Evolutionary conservation across 768 basidiomycete genomes (phyloP), one percentile per base, ranked within the genome.

Genomic region (Leccinum olivaceopallidum): DNA sequence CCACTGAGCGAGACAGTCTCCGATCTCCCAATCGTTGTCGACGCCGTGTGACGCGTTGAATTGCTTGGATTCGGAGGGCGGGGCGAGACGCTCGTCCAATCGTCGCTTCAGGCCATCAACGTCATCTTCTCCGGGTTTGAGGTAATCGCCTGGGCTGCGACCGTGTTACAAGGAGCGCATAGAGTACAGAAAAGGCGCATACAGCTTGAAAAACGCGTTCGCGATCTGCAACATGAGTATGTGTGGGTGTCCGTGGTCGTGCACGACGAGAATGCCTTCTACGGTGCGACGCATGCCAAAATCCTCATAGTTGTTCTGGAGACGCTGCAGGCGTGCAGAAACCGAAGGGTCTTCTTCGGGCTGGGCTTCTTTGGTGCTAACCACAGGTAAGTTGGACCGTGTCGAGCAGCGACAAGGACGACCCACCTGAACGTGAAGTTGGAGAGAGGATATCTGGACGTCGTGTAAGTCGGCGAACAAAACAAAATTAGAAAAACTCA

Each of bases 161-260:
- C 28, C 8, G 5, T 12, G 5, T 56, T 47, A 52, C 10, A 47
- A 7, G 5, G 32, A 49, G 32, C 12, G 37, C 1, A 30, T 3
- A 14, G 13, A 32, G 24, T 13, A 16, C 16, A 0, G 18, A 47
- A 26, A 8, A 13, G 32, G 48, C n/a, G 80, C 90, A 68, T 68
- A 94, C 94, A 99, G 86, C 75, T 98, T 98, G 83, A 98, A 98
- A 76, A 98, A 99, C 16, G 95, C 94, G 73, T 97, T 98, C 22
- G 95, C 97, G 71, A 99, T 97, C 71, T 98, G 97, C 6, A 98
- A 84, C 89, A 98, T 95, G 65, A 99, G 85, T 62, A 98, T 94
- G 69, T 99, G 96, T 1, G 96, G 95, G 70, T 96, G 94, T 0
- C 95, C 96, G 67, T 98, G 95, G 72, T 98, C 95, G 75, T 97